Base-by-base conservation (phyloP, 129 eudicot genomes). In the Tagetes erecta region DNA sequence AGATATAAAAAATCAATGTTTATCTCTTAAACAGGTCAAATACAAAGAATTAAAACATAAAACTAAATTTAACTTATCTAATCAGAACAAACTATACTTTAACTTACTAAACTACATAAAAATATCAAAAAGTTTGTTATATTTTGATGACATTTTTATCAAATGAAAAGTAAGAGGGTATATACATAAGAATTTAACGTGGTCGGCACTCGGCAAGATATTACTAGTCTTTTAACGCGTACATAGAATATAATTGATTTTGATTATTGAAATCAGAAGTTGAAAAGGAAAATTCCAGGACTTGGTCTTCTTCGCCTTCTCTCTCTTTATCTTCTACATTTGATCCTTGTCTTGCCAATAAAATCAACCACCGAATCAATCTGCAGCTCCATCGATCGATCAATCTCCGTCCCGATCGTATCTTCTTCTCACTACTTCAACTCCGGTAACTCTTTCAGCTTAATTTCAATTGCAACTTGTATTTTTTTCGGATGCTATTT, bases 241-340 rank as follows among this genome's bases (percentile, higher is more conserved):
- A 57, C 3, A 20, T 20, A 20, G 27, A 20, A 42, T 7, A 7
- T 42, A 0, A 41, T 41, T 41, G 1, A 10, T 38, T 34, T 34
- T 12, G 42, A 42, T 39, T 39, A 31, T 67, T 34, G 59, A 3
- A 64, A 64, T 27, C 10, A 36, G 36, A 45, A 60, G 80, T 59
- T 45, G 68, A 77, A 77, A 77, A 68, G 63, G 81, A 68, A 75
- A 75, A 51, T 10, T 75, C 58, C 33, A 64, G 70, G 64, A 77
- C 81, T 77, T 68, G 81, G 75, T 68, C 75, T 11, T 68, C 81
- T 68, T 68, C 81, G 33, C 69, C 62, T 33, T 38, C 14, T 45
- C n/a, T 51, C 51, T 53, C 11, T 66, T 41, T 74, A 35, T 62
- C 30, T 49, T 20, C 59, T 11, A 40, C 70, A 38, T 70, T 60